Evolutionary conservation across 2,329 filamentous ascomycete genomes (phyloP).

Genomic region (Calonectria leucothoes): DNA sequence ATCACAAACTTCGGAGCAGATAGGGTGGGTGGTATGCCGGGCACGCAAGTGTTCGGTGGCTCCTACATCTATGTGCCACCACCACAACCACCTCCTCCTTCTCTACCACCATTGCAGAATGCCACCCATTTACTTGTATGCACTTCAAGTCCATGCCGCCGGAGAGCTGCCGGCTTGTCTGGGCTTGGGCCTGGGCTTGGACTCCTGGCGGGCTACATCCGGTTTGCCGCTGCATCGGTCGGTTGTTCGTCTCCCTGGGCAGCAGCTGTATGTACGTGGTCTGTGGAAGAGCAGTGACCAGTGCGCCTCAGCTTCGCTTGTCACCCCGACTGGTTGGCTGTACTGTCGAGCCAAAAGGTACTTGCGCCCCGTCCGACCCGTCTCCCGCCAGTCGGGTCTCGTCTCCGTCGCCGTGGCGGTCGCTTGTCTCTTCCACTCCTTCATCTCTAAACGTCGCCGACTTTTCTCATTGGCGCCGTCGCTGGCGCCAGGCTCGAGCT

Average conservation of each 20-base stretch:
- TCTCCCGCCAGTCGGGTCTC: conserved; percentile 19
- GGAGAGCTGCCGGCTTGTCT: conserved; percentile 1
- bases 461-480: conserved; percentile 10
- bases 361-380: background rate
- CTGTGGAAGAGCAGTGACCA: conserved; percentile 10
- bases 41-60: background rate
- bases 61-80: background rate
- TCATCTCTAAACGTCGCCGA: background rate
- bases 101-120: background rate
- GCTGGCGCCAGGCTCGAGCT: background rate
- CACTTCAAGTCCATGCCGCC: conserved; percentile 1
- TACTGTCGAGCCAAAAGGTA: conserved; percentile 6
- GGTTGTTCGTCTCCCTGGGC: background rate
- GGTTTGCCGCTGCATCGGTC: background rate
- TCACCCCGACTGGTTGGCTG: conserved; percentile 9
- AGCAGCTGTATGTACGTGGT: background rate
- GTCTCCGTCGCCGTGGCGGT: conserved; percentile 9
- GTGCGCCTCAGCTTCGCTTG: conserved; percentile 7
- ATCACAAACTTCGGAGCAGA: conserved; percentile 12
- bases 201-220: conserved; percentile 3
- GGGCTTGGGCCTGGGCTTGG: conserved; percentile 14
- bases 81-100: no score
- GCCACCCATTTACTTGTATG: background rate
- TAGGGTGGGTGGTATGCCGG: conserved; percentile 5
- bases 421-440: conserved; percentile 16